Evolutionary conservation across 805 yeast species (phyloP), one percentile per base, ranked within the genome.

Genomic region (Yarrowia hollandica): DNA sequence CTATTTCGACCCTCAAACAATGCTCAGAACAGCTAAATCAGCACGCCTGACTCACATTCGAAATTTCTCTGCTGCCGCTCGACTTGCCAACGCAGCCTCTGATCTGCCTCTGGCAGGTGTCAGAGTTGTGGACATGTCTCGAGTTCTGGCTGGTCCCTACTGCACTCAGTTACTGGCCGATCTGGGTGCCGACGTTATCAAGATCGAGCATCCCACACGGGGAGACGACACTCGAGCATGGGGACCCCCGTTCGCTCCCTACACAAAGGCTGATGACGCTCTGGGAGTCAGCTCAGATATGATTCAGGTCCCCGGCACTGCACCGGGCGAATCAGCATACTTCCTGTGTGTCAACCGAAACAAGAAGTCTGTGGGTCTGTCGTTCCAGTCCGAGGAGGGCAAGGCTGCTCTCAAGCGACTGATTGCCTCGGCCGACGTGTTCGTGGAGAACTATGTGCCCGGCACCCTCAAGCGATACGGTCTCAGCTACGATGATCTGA

Each of bases 181-280:
- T 61, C 65, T 75, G 62, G 78, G 77, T n/a, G 78, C 78, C 23
- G 76, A 74, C 18, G 71, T 75, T 11, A 64, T 74, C 44, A 74
- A 74, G 50, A 67, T 74, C 48, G 78, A 74, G 66, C 77, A 74
- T 60, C 77, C 76, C 1, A 60, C 61, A 8, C 67, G 78, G 7
- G 78, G 78, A 12, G 78, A 75, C 63, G 78, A 75, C 52, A 74
- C 78, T 1, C 66, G 77, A 30, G 71, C 73, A 5, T 74, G 78
- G 78, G 78, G 78, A 15, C 78, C 78, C 1, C 78, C 78, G 5
- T 74, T 75, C 60, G 76, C 76, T 5, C 55, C 60, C 11, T 48
- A 34, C 25, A 50, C 22, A 9, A 52, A 48, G 16, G 8, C 18
- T 1, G 26, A 52, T 10, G 58, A 23, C 6, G 15, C 31, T 10